Evolutionary conservation across 2,329 filamentous ascomycete species (phyloP).

Genomic region (Aspergillus sp.): DNA sequence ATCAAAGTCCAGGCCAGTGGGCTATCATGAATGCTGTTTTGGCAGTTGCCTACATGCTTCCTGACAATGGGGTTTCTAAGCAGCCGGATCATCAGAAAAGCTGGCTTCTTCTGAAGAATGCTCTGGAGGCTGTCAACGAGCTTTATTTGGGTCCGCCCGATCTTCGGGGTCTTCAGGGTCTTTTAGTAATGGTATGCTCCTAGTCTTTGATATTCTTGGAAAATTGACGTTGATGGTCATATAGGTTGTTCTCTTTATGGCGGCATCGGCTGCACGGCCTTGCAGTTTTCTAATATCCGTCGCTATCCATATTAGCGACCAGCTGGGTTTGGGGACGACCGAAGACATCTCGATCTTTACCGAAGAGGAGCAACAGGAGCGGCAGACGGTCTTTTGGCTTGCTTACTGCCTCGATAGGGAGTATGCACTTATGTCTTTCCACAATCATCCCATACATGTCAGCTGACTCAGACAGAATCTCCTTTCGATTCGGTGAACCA

Average conservation of each 20-base stretch:
- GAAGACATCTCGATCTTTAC: slow-evolving; percentile 2
- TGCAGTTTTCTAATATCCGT: slow-evolving; percentile 18
- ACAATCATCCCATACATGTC: not conserved
- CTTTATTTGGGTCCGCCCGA: slow-evolving; percentile 18
- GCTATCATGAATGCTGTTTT: slow-evolving; percentile 19
- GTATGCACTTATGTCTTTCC: slow-evolving; percentile 4
- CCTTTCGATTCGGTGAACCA: slow-evolving; percentile 20
- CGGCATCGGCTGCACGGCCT: slow-evolving; percentile 14
- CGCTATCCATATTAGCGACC: slow-evolving; percentile 18
- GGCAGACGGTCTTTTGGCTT: slow-evolving; percentile 20
- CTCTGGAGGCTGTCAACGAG: slow-evolving; percentile 15
- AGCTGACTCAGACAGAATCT: slow-evolving; percentile 17
- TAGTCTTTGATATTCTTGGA: not conserved
- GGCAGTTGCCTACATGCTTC: slow-evolving; percentile 17
- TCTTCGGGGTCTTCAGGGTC: slow-evolving; percentile 17
- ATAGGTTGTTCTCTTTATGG: slow-evolving; percentile 17
- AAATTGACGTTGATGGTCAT: not conserved
- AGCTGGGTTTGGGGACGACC: slow-evolving; percentile 14
- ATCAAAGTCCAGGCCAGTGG: slow-evolving; percentile 17
- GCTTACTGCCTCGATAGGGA: slow-evolving; percentile 23
- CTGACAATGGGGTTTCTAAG: not conserved
- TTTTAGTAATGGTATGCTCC: slow-evolving; percentile 18
- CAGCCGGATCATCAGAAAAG: slow-evolving; percentile 16
- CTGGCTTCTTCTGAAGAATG: slow-evolving; percentile 22
- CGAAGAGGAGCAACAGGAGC: slow-evolving; percentile 11